Evolutionary conservation across 2,329 filamentous ascomycete genomes (phyloP).

Genomic region (Emmonsiellopsis sp.): DNA sequence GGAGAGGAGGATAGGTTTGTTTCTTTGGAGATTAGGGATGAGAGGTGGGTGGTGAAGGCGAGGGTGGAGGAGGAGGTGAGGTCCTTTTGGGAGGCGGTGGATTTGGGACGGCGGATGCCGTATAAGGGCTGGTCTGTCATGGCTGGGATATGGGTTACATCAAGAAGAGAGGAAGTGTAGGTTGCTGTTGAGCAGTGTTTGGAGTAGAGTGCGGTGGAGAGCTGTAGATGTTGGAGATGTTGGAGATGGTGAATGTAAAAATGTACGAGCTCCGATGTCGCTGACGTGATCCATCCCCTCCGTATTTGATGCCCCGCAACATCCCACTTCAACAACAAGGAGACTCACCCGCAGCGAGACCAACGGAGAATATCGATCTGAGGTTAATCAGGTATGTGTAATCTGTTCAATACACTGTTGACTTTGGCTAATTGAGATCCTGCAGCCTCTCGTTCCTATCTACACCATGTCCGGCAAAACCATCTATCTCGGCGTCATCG

Average conservation of each 20-base stretch:
- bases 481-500: slow-evolving; percentile 35
- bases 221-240: not conserved
- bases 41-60: slow-evolving; percentile 80
- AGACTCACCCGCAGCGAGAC: not conserved
- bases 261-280: not conserved
- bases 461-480: slow-evolving; percentile 23
- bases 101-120: slow-evolving; percentile 62
- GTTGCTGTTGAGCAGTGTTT: not conserved
- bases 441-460: too few species aligned
- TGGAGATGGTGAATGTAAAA: not conserved
- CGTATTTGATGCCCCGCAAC: slow-evolving; percentile 1
- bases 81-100: slow-evolving; percentile 48
- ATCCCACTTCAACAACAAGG: not conserved
- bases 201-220: not conserved
- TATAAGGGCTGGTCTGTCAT: slow-evolving; percentile 48
- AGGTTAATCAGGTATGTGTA: not conserved
- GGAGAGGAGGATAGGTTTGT: slow-evolving; percentile 11
- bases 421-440: too few species aligned
- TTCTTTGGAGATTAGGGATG: slow-evolving; percentile 61
- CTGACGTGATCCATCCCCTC: not conserved
- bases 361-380: slow-evolving; percentile 1
- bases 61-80: slow-evolving; percentile 62
- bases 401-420: too few species aligned
- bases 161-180: not conserved
- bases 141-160: not conserved